Conservation (phyloP, 441 rosid genomes). For the Aleurites moluccanus region DNA sequence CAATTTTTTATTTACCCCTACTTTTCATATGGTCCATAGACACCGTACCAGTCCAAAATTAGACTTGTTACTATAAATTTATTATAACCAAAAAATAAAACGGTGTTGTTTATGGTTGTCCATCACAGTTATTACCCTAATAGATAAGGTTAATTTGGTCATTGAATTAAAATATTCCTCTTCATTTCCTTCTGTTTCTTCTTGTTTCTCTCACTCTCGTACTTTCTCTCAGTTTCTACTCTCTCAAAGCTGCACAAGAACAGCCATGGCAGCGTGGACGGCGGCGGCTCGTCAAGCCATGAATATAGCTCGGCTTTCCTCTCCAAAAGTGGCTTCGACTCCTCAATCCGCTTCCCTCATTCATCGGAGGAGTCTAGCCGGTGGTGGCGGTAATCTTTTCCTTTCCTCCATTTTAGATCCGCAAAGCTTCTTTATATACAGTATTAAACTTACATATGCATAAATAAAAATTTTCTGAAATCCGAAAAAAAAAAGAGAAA, state of each 20-base stretch:
- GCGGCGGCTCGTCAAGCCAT: conserved; percentile 41
- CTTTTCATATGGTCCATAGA: too few species aligned
- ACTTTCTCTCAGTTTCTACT: not conserved
- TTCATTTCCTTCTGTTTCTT: not conserved
- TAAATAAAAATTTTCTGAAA: not conserved
- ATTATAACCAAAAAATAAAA: too few species aligned
- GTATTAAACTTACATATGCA: not conserved
- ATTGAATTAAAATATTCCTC: not conserved
- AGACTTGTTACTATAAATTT: too few species aligned
- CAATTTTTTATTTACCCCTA: too few species aligned
- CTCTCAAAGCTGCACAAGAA: too few species aligned
- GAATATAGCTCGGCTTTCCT: conserved; percentile 30
- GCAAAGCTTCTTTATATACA: not conserved
- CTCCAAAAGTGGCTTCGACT: conserved; percentile 17
- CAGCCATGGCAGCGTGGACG: conserved; percentile 41
- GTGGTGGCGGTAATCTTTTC: conserved; percentile 38
- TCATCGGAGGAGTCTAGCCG: conserved; percentile 49
- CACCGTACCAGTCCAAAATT: too few species aligned
- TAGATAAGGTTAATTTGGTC: not conserved
- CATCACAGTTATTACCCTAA: not conserved
- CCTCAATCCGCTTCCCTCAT: conserved; percentile 38
- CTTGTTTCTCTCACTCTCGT: not conserved
- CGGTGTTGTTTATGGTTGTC: not conserved
- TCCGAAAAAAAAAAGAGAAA: too few species aligned
- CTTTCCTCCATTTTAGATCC: not conserved